Conservation (phyloP, 176 grass and related monocot species). For the Typha latifolia region DNA sequence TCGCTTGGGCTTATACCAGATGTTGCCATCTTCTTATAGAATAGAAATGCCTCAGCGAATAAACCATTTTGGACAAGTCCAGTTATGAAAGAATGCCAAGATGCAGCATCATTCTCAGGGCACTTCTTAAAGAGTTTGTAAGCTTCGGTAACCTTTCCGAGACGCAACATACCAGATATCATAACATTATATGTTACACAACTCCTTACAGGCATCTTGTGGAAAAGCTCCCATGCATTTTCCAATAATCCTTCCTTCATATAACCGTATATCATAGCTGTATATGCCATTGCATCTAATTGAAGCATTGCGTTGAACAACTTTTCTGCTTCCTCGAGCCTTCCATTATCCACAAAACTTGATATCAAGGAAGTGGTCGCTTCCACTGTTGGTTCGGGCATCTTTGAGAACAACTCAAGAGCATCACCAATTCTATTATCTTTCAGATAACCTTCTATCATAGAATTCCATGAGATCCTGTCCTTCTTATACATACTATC, state of each 20-base stretch:
- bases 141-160: constrained; percentile 49
- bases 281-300: constrained; percentile 39
- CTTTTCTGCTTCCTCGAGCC: constrained; percentile 39
- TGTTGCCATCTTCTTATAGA: constrained; percentile 48
- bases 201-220: constrained; percentile 38
- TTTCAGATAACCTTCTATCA: constrained; percentile 51
- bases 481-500: constrained; percentile 40
- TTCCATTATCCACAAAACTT: constrained; percentile 47
- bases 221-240: constrained; percentile 42
- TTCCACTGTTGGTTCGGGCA: constrained; percentile 54
- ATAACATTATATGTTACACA: constrained; percentile 50
- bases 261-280: constrained; percentile 58
- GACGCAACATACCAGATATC: constrained; percentile 53
- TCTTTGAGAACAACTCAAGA: constrained; percentile 35
- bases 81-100: constrained; percentile 49
- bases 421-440: constrained; percentile 42
- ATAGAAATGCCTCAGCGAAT: constrained; percentile 26
- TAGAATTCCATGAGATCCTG: constrained; percentile 56
- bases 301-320: constrained; percentile 42
- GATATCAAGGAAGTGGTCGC: constrained; percentile 48
- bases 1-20: constrained; percentile 36
- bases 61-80: constrained; percentile 49
- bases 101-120: constrained; percentile 30
- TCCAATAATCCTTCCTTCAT: constrained; percentile 45
- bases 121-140: constrained; percentile 45